phyloP scores from a whole-genome alignment of 192 early-diverging fungal species.

The Podila clonocystis region DNA sequence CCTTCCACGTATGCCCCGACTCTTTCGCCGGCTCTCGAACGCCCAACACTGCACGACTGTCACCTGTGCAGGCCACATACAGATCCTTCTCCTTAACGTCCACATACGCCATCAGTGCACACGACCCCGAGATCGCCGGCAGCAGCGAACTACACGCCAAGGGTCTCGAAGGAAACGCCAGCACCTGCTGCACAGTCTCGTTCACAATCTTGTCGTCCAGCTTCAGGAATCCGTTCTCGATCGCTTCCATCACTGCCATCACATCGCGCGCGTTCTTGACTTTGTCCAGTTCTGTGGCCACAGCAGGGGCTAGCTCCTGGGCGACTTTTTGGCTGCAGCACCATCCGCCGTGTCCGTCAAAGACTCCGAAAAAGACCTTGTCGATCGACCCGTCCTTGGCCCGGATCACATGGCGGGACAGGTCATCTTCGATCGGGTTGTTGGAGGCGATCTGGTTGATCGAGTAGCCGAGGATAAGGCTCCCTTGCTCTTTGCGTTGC shows the following conservation, averaged over 20 bases:
- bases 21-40: constrained; percentile 19
- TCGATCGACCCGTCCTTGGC: constrained; percentile 40
- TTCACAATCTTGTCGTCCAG: constrained; percentile 61
- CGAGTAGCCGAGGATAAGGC: constrained; percentile 52
- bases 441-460: constrained; percentile 62
- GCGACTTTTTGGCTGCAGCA: constrained; percentile 57
- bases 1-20: constrained; percentile 52
- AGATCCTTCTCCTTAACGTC: constrained; percentile 56
- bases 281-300: constrained; percentile 53
- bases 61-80: constrained; percentile 64
- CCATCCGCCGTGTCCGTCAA: constrained; percentile 66
- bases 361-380: constrained; percentile 61
- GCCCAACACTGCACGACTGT: constrained; percentile 62
- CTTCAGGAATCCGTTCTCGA: constrained; percentile 56
- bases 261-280: constrained; percentile 32
- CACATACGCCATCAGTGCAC: constrained; percentile 64
- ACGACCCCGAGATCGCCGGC: constrained; percentile 60
- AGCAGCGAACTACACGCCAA: constrained; percentile 39
- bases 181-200: constrained; percentile 49
- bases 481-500: constrained; percentile 15
- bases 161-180: constrained; percentile 47
- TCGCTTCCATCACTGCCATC: constrained; percentile 50
- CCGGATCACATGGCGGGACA: constrained; percentile 47
- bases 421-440: constrained; percentile 62
- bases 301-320: constrained; percentile 55